Percentiles rank a stretch among this genome's conserved stretches.
Conservation (phyloP, 2,329 filamentous ascomycete species). For the Trichoderma breve region DNA sequence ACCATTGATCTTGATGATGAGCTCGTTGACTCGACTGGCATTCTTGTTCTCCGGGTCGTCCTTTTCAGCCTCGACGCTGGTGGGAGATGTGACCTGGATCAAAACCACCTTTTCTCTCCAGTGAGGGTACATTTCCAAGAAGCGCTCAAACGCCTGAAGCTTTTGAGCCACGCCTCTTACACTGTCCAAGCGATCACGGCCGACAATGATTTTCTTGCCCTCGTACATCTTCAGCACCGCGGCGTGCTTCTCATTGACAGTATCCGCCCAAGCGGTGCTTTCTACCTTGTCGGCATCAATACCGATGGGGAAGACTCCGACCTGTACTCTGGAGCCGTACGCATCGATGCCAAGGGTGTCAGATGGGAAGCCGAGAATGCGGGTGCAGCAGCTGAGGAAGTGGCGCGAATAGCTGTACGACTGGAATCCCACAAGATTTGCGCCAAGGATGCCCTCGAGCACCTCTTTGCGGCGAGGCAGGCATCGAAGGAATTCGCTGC, state of each 20-base stretch:
- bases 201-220: constrained; percentile 94
- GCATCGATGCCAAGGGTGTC: constrained; percentile 83
- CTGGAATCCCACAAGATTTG: constrained; percentile 94
- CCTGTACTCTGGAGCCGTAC: constrained; percentile 83
- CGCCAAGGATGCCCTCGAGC: constrained; percentile 81
- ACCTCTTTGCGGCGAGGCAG: constrained; percentile 86
- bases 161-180: constrained; percentile 95
- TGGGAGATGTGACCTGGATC: constrained; percentile 92
- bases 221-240: constrained; percentile 73
- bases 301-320: constrained; percentile 92
- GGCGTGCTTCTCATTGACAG: constrained; percentile 68
- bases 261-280: constrained; percentile 67
- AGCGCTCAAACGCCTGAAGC: constrained; percentile 88
- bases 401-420: constrained; percentile 93
- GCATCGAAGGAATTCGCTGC: constrained; percentile 91
- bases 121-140: constrained; percentile 85
- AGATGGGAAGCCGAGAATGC: constrained; percentile 86
- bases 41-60: constrained; percentile 78
- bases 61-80: constrained; percentile 72
- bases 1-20: constrained; percentile 90
- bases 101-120: constrained; percentile 91
- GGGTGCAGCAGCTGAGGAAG: constrained; percentile 90
- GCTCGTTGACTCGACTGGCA: constrained; percentile 82
- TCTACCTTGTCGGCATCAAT: constrained; percentile 84
- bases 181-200: constrained; percentile 88